These are phyloP conservation scores for Friedmanniomyces simplex DNA, from an alignment of 495 filamentous ascomycete genomes.

Conservation along the genomic window DNA sequence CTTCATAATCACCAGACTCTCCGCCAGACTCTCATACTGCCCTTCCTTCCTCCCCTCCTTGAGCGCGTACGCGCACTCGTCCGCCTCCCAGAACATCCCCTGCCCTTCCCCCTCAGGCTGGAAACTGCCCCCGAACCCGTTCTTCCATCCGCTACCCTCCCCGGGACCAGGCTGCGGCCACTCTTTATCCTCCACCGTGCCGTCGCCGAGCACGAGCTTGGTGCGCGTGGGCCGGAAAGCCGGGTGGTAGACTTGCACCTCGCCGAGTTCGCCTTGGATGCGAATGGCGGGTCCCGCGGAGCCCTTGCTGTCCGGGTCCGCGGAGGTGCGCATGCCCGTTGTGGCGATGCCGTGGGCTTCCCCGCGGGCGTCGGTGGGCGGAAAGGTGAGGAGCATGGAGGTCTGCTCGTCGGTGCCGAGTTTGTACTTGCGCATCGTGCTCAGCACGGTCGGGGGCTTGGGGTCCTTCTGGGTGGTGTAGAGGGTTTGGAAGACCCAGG, in stretches of 20 bases:
- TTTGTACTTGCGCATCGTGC: slow-evolving; percentile 63
- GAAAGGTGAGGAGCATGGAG: slow-evolving; percentile 69
- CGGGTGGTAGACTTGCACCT: slow-evolving; percentile 71
- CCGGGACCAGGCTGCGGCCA: slow-evolving; percentile 23
- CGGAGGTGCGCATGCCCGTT: slow-evolving; percentile 57
- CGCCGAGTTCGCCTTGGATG: slow-evolving; percentile 77
- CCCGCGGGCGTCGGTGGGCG: slow-evolving; percentile 27
- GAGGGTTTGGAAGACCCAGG: slow-evolving; percentile 87
- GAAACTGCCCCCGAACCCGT: slow-evolving; percentile 17
- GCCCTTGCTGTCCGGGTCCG: slow-evolving; percentile 53
- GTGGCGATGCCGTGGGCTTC: slow-evolving; percentile 66
- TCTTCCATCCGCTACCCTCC: slow-evolving; percentile 24
- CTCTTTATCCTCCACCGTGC: slow-evolving; percentile 30
- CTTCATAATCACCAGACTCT: slow-evolving; percentile 89
- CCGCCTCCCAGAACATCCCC: slow-evolving; percentile 94
- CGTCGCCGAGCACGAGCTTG: slow-evolving; percentile 42
- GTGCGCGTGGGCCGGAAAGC: slow-evolving; percentile 61
- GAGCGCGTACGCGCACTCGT: slow-evolving; percentile 75
- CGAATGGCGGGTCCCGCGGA: slow-evolving; percentile 58
- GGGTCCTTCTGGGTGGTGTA: slow-evolving; percentile 60
- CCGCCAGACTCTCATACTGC: slow-evolving; percentile 58
- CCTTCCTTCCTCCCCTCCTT: slow-evolving; percentile 76
- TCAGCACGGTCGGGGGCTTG: slow-evolving; percentile 44
- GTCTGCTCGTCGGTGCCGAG: slow-evolving; percentile 81
- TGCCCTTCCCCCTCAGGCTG: slow-evolving; percentile 41